phyloP scores from a whole-genome alignment of 805 yeast genomes.

The Cyberlindnera nakhonratchasimensis region DNA sequence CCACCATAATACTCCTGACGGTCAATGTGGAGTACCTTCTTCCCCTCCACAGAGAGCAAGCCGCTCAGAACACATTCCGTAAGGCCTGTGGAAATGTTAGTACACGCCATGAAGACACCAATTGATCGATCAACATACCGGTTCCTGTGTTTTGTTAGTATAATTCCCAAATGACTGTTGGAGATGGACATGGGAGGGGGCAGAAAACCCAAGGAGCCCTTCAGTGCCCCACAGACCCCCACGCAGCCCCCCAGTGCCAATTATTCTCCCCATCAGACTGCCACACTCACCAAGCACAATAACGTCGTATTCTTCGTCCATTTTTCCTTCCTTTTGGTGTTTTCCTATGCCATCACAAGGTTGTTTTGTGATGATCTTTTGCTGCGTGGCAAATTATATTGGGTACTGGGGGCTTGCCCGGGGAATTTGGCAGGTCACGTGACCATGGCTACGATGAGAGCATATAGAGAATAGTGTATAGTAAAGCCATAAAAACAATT shows the following conservation, averaged over 20 bases:
- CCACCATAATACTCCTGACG: slow-evolving; percentile 95
- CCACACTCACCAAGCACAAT: slow-evolving; percentile 74
- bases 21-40: slow-evolving; percentile 94
- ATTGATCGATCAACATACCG: background rate
- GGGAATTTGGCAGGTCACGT: background rate
- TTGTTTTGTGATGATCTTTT: background rate
- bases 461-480: too few relatives aligned
- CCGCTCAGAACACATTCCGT: slow-evolving; percentile 97
- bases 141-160: slow-evolving; percentile 8
- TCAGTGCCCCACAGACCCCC: too few relatives aligned
- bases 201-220: too few relatives aligned
- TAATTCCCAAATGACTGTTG: too few relatives aligned
- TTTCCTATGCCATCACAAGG: too few relatives aligned
- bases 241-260: background rate
- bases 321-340: too few relatives aligned
- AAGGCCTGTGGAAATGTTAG: slow-evolving; percentile 51
- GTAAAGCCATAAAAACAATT: too few relatives aligned
- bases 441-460: too few relatives aligned
- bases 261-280: background rate
- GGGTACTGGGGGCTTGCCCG: background rate
- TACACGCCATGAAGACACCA: too few relatives aligned
- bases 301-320: slow-evolving; percentile 97
- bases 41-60: slow-evolving; percentile 92
- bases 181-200: background rate
- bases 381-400: background rate